Conservation (phyloP, 805 yeast genomes). For the Nakazawaea ernobii region DNA sequence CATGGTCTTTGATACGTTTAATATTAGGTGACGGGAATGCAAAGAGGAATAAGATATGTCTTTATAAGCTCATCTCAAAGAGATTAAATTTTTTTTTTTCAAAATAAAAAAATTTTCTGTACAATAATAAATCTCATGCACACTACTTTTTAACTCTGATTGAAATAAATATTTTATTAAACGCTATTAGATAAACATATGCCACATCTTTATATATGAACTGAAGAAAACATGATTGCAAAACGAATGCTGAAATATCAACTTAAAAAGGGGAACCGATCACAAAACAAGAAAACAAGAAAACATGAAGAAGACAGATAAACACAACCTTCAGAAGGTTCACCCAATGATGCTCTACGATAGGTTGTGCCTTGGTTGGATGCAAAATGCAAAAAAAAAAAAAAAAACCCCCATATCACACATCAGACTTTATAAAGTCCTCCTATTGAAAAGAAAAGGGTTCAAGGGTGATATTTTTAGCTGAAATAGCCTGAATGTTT, state of each 20-base stretch:
- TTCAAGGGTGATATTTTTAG: too few species aligned
- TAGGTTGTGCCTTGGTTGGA: too few species aligned
- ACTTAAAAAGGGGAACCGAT: too few species aligned
- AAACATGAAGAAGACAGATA: too few species aligned
- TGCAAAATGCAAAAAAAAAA: too few species aligned
- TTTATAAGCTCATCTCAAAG: conserved; percentile 8
- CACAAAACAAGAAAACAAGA: too few species aligned
- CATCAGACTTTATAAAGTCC: too few species aligned
- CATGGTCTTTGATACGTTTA: conserved; percentile 15
- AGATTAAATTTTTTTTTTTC: not conserved
- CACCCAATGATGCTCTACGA: too few species aligned
- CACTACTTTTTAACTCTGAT: not conserved
- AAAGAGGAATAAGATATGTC: not conserved
- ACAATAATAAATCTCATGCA: conserved; percentile 1
- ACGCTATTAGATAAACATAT: not conserved
- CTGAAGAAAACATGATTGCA: not conserved
- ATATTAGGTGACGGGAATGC: not conserved
- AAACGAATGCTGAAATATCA: too few species aligned
- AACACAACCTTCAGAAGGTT: too few species aligned
- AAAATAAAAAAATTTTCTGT: conserved; percentile 3
- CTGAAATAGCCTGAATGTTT: not conserved
- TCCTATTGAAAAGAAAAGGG: too few species aligned
- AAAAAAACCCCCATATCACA: too few species aligned
- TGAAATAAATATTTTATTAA: not conserved
- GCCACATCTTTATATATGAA: not conserved